Evolutionary conservation across 805 yeast species (phyloP), one percentile per base, ranked within the genome.

Genomic region (Lipomyces starkeyi): DNA sequence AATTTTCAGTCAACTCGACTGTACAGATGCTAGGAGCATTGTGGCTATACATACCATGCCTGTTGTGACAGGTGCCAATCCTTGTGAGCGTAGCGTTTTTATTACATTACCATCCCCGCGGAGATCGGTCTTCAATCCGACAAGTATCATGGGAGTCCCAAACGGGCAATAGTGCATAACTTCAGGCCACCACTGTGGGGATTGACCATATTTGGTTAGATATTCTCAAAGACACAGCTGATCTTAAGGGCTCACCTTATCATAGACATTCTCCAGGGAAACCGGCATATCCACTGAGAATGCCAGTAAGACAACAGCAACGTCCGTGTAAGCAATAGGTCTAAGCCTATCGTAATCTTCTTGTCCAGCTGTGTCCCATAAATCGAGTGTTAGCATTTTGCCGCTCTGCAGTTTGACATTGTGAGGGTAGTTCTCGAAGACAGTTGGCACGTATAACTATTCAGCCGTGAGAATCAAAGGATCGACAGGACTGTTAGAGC

Each of bases 281-380:
- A 84, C 84, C 22, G 82, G 79, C 65, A 84, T 84, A 73, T 88
- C 89, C 35, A 91, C 83, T 1, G 94, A 81, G 77, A 91, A 93
- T 67, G 97, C 93, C 8, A 92, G 81, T 66, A 93, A 80, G 20
- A 92, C 78, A 1, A 92, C 80, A 76, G 91, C 91, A 2, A 89
- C 91, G 73, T 91, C 96, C 5, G 93, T 89, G 75, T 91, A 91
- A 56, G 90, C 84, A 59, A 92, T 80, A 1, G 96, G 95, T 69
- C 97, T 82, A 65, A 91, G 80, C 63, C 97, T 81, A 76, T 89
- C 93, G 75, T 90, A 91, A 77, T 90, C 95, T 78, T 91, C 96
- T 78, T 91, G 95, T 2, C 97, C 95, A 0, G 97, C 97, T 0
- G 97, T 91, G 76, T 91, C 97, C 96, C 96, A 91, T 37, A 91